Conservation (phyloP, 2,329 filamentous ascomycete genomes). For the Diaporthe vexans region DNA sequence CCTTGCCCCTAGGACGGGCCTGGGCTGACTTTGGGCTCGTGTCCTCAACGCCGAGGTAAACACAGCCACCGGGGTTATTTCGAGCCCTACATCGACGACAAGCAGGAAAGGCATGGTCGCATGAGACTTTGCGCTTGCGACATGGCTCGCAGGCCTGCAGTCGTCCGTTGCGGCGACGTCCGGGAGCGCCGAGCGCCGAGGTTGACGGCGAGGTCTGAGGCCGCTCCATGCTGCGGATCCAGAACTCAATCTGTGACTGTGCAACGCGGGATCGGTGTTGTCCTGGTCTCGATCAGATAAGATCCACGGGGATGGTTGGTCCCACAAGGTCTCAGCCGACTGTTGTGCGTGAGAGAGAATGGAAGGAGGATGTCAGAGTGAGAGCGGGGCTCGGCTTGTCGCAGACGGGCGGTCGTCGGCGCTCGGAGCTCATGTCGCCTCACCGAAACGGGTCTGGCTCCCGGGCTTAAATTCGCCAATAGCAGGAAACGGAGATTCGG, state of each 20-base stretch:
- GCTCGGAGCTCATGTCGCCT: background rate
- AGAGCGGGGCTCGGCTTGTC: conserved; percentile 11
- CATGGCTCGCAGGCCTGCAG: conserved; percentile 53
- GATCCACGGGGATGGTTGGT: background rate
- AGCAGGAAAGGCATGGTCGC: conserved; percentile 57
- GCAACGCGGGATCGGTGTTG: background rate
- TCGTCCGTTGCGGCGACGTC: conserved; percentile 43
- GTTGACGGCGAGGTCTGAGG: conserved; percentile 2
- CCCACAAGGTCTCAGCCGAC: background rate
- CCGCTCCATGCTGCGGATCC: background rate
- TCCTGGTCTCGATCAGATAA: conserved; percentile 13
- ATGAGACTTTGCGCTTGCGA: conserved; percentile 58
- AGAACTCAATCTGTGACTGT: background rate
- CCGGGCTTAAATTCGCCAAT: too few species aligned
- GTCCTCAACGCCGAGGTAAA: conserved; percentile 49
- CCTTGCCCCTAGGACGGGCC: background rate
- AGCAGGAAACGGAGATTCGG: too few species aligned
- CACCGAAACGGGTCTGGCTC: background rate
- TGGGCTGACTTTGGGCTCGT: conserved; percentile 39
- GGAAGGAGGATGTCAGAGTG: background rate
- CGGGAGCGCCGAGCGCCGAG: conserved; percentile 35
- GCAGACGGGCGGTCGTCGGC: background rate
- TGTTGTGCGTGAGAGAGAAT: background rate
- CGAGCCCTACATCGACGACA: conserved; percentile 57
- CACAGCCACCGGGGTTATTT: conserved; percentile 51